Evolutionary conservation across 805 yeast genomes (phyloP), one percentile per base, ranked within the genome.

Genomic region (Schizosaccharomyces cryophilus): DNA sequence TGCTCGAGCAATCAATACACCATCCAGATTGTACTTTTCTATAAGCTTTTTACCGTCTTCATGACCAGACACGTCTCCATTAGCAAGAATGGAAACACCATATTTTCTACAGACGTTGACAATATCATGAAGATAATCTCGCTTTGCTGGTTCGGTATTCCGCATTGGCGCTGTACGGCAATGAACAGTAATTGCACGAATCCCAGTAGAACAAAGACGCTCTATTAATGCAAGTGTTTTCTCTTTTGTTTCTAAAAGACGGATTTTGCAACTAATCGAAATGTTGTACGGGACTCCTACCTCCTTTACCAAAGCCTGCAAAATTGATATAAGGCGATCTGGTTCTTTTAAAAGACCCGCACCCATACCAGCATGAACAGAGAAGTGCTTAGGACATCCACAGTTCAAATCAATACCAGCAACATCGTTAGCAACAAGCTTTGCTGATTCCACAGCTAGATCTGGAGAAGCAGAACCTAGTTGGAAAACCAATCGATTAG

Each of bases 331-430:
- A 19, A 93, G 74, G 47, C 79, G 72, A 56, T 86, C 95, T 0
- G 97, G 96, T 0, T 89, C 86, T 40, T 77, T 74, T 61, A 93
- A 74, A 58, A 93, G 74, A 0, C 95, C 96, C 2, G 97, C 95
- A 4, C 98, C 98, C 97, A 93, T 93, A 0, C 98, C 98, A 0
- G 94, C 77, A 70, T 93, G 98, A 2, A 88, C 77, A 0, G 95
- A 85, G 67, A 93, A 93, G 66, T 88, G 96, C 69, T 90, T 93
- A 2, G 98, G 98, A 72, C 98, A 93, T 4, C 98, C 98, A 35
- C 95, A 87, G 70, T 93, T 93, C 62, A 93, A 77, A 69, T 93
- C 98, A 4, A 93, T 84, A 7, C 95, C 97, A 64, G 81, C 88
- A 2, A 93, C 97, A 70, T 93, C 97, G 1, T 75, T 68, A 7